A percentile compares a stretch with the other conserved stretches of the same genome.
These are phyloP conservation scores for Rhodomyrtus tomentosa DNA, from an alignment of 345 rosid species.

Conservation along the genomic window DNA sequence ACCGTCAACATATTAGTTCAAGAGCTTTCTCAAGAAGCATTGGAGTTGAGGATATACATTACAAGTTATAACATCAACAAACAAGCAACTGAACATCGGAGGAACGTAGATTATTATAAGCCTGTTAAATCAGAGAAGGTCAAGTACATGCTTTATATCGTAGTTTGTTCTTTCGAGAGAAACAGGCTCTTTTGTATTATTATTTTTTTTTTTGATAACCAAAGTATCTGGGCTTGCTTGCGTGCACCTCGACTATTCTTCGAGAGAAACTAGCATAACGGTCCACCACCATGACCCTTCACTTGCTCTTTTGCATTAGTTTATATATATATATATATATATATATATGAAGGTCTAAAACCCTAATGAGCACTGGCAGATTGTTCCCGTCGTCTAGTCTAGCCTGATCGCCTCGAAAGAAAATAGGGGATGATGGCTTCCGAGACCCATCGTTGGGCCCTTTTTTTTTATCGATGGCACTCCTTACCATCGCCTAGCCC, in stretches of 20 bases:
- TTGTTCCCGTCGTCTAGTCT: neutral
- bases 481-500: neutral
- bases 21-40: neutral
- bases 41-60: neutral
- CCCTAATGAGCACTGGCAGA: neutral
- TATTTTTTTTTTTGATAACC: too few species aligned
- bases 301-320: too few species aligned
- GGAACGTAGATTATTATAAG: neutral
- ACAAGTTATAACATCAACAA: neutral
- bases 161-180: neutral
- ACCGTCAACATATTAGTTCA: slow-evolving; percentile 1
- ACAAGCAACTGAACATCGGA: neutral
- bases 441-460: neutral
- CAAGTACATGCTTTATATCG: too few species aligned
- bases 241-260: too few species aligned
- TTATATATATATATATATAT: too few species aligned
- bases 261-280: too few species aligned
- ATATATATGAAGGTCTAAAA: neutral
- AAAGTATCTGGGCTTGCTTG: too few species aligned
- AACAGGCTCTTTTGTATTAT: neutral
- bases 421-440: neutral
- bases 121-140: too few species aligned
- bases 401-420: neutral
- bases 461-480: too few species aligned
- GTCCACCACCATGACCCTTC: too few species aligned